A percentile compares a stretch with the other conserved stretches of the same genome.
Evolutionary conservation across 2,329 filamentous ascomycete species (phyloP).

Genomic region (Onygenales sp.): DNA sequence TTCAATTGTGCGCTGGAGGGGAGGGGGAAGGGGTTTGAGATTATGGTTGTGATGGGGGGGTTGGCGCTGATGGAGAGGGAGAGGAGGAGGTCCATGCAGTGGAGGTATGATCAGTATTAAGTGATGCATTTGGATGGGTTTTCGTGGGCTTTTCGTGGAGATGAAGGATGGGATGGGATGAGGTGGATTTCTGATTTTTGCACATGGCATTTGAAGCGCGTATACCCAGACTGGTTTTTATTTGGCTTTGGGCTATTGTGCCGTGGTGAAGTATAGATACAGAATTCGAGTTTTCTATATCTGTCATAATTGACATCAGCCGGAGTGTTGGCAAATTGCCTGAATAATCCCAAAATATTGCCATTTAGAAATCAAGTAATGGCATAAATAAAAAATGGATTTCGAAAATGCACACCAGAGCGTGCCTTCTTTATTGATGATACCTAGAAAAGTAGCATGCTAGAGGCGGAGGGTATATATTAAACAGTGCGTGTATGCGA

Average conservation of each 20-base stretch:
- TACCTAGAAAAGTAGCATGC: background rate
- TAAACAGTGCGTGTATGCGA: too few species aligned
- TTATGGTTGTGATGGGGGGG: constrained; percentile 19
- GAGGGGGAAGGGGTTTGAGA: constrained; percentile 20
- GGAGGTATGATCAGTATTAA: constrained; percentile 5
- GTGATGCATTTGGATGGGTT: background rate
- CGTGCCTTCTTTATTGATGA: background rate
- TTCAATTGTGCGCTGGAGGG: constrained; percentile 6
- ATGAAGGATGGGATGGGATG: too few species aligned
- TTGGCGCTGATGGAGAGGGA: constrained; percentile 3
- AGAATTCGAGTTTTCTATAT: too few species aligned
- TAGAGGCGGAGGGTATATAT: background rate
- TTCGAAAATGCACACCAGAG: background rate
- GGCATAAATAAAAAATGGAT: background rate
- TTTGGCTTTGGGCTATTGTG: too few species aligned
- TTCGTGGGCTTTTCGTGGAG: background rate
- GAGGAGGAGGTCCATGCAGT: constrained; percentile 4
- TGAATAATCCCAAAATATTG: too few species aligned
- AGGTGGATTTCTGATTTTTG: too few species aligned
- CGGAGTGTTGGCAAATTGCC: too few species aligned
- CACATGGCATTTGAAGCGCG: too few species aligned
- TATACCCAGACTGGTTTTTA: too few species aligned
- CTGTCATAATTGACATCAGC: too few species aligned
- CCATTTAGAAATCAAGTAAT: background rate
- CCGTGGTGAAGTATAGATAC: too few species aligned